These are phyloP conservation scores for Extremus antarcticus DNA, from an alignment of 495 filamentous ascomycete genomes.

Conservation along the genomic window DNA sequence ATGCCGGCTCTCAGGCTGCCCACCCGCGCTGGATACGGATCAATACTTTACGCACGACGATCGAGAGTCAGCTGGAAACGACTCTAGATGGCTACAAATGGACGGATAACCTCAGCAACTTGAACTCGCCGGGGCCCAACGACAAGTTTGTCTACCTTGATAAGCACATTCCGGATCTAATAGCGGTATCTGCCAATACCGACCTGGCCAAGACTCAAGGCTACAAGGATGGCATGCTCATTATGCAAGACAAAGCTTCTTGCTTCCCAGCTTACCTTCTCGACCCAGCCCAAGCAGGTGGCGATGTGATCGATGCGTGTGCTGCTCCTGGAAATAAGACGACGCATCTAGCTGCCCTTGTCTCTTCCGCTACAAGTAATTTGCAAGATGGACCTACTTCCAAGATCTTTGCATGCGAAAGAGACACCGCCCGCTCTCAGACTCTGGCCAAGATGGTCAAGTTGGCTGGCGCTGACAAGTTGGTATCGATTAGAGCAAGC, in stretches of 20 bases:
- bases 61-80: constrained; percentile 55
- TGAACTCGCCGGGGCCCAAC: constrained; percentile 23
- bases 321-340: constrained; percentile 96
- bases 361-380: background rate
- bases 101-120: constrained; percentile 38
- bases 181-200: constrained; percentile 57
- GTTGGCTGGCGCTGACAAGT: constrained; percentile 53
- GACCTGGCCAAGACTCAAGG: constrained; percentile 60
- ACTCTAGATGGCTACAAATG: constrained; percentile 53
- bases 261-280: constrained; percentile 89
- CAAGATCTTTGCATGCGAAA: constrained; percentile 58
- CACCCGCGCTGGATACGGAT: constrained; percentile 84
- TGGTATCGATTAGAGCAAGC: constrained; percentile 54
- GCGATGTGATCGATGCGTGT: constrained; percentile 77
- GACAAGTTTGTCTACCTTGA: constrained; percentile 49
- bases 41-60: constrained; percentile 61
- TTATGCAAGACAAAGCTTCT: constrained; percentile 91
- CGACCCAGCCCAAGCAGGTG: constrained; percentile 46
- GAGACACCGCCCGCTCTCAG: constrained; percentile 51
- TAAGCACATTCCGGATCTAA: constrained; percentile 65
- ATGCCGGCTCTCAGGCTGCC: background rate
- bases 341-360: constrained; percentile 75
- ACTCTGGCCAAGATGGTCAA: constrained; percentile 75
- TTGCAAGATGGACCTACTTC: background rate
- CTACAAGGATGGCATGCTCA: constrained; percentile 65